Percentiles rank a stretch among this genome's conserved stretches.
Conservation (phyloP, 495 filamentous ascomycete species). For the Hypoxylon rickii region DNA sequence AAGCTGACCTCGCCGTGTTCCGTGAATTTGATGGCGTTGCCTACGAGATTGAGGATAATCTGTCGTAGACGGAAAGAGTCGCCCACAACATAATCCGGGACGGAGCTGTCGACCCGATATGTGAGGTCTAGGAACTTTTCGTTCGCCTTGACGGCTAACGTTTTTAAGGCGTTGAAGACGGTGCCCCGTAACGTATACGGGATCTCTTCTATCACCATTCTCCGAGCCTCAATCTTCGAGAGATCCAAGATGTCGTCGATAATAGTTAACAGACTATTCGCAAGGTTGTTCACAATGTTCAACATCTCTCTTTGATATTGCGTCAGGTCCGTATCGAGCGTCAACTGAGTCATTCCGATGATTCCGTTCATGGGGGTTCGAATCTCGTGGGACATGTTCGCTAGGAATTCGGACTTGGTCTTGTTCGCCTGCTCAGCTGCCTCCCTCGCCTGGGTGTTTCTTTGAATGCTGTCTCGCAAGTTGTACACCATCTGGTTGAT, state of each 20-base stretch:
- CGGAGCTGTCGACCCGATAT: conserved; percentile 90
- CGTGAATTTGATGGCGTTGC: conserved; percentile 94
- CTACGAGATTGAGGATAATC: conserved; percentile 84
- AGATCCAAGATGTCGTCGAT: conserved; percentile 99
- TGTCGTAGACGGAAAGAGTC: conserved; percentile 97
- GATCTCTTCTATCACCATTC: conserved; percentile 99
- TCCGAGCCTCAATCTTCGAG: conserved; percentile 98
- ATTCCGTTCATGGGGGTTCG: conserved; percentile 90
- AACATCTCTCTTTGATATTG: conserved; percentile 97
- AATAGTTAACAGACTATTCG: conserved; percentile 95
- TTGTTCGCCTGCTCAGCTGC: conserved; percentile 96
- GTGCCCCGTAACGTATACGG: conserved; percentile 94
- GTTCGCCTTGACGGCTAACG: conserved; percentile 94
- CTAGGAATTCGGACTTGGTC: conserved; percentile 98
- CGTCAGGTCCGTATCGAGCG: conserved; percentile 92
- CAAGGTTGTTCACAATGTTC: conserved; percentile 97
- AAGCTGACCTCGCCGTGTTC: conserved; percentile 97
- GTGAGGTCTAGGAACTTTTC: conserved; percentile 94
- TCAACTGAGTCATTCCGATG: conserved; percentile 96
- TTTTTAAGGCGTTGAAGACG: conserved; percentile 98
- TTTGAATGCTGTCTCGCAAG: conserved; percentile 92
- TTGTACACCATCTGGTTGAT: conserved; percentile 99
- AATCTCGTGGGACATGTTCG: conserved; percentile 99
- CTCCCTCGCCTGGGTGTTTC: conserved; percentile 95
- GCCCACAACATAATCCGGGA: conserved; percentile 95